Percentiles rank a stretch among this genome's conserved stretches.
Conservation (phyloP, 805 yeast species). For the Lipomyces spencermartinsiae region DNA sequence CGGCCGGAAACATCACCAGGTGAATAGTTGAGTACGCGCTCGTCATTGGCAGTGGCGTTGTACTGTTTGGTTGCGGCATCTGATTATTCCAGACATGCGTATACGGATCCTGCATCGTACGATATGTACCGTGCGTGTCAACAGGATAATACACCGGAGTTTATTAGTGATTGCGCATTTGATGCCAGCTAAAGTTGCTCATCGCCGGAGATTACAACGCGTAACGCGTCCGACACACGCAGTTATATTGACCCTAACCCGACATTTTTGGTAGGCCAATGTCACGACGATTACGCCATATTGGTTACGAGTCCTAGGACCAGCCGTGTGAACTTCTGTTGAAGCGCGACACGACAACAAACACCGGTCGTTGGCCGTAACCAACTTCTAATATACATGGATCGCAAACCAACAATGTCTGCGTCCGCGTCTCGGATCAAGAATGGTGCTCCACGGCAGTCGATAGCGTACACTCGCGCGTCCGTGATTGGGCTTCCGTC, state of each 20-base stretch:
- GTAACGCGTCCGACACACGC: neutral
- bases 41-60: constrained; percentile 11
- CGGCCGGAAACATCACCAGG: constrained; percentile 31
- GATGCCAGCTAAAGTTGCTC: too few species aligned
- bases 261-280: neutral
- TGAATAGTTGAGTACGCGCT: constrained; percentile 27
- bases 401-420: neutral
- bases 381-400: neutral
- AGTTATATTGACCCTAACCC: neutral
- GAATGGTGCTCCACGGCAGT: constrained; percentile 13
- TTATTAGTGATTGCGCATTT: neutral
- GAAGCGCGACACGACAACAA: neutral
- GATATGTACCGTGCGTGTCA: neutral
- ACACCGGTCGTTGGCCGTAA: neutral
- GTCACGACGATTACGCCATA: too few species aligned
- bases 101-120: neutral
- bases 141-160: neutral
- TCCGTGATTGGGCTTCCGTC: constrained; percentile 3
- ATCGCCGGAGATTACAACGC: neutral
- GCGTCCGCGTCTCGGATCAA: neutral
- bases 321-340: too few species aligned
- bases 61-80: neutral
- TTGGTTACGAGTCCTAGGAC: too few species aligned
- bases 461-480: constrained; percentile 25
- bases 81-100: neutral